These are phyloP conservation scores for Eucalyptus regnans DNA, from an alignment of 345 rosid genomes.

Conservation along the genomic window DNA sequence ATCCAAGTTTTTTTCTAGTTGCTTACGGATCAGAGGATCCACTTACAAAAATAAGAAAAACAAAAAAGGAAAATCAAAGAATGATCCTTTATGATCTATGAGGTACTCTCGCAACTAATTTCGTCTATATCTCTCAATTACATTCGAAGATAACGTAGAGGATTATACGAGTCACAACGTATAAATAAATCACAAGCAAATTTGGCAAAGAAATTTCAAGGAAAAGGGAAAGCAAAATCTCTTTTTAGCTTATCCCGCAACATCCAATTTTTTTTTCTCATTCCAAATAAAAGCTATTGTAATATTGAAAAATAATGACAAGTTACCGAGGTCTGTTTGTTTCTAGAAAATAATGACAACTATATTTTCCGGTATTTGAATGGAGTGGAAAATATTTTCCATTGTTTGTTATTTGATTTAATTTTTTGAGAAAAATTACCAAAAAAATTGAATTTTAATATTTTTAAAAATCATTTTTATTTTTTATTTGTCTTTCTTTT, in stretches of 20 bases:
- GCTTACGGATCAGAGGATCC: not conserved
- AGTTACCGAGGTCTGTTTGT: fast-evolving
- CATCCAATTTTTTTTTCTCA: not conserved
- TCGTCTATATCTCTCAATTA: not conserved
- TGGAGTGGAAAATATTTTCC: no score
- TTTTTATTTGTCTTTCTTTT: no score
- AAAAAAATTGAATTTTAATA: no score
- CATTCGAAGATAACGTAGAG: not conserved
- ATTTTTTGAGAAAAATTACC: no score
- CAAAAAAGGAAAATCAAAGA: not conserved
- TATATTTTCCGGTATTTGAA: fast-evolving
- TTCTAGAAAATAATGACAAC: no score
- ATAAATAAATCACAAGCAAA: not conserved
- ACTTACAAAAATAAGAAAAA: not conserved
- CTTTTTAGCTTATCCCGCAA: not conserved
- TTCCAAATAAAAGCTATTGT: not conserved
- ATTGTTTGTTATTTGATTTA: fast-evolving
- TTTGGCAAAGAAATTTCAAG: not conserved
- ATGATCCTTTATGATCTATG: not conserved
- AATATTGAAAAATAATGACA: not conserved
- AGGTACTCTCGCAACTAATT: not conserved
- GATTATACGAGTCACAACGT: not conserved
- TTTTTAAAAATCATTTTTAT: no score
- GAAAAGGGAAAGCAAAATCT: not conserved
- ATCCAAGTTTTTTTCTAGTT: not conserved